Evolutionary conservation across 192 early-diverging fungal genomes (phyloP), one percentile per base, ranked within the genome.

Genomic region (Coemansia sp.): DNA sequence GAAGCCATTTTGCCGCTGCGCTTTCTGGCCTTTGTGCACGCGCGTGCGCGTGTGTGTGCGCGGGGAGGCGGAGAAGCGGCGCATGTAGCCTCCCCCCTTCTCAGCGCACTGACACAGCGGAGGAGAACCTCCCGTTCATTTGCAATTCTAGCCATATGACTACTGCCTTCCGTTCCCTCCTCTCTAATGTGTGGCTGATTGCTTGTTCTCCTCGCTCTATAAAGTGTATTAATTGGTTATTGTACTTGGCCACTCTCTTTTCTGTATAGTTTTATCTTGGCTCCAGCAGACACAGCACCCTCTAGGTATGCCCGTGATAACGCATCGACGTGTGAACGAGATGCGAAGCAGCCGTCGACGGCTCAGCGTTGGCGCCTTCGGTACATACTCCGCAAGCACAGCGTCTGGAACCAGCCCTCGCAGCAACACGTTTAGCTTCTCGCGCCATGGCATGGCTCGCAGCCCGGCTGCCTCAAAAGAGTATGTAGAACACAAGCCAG

Each of bases 281-380:
- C 46, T 48, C 15, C 15, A 17, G 11, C 42, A 43, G 25, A 52
- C 54, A 38, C 29, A 50, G 29, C 29, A 29, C 29, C 48, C 32
- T 22, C 53, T 38, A 23, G 35, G 14, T 32, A 81, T 81, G 79
- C 79, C 79, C 11, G 79, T 81, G 50, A 81, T 81, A 69, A 75
- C 79, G 41, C 70, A 81, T 42, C 73, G 79, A 29, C 65, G 79
- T 53, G 73, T 72, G 23, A 75, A 69, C 70, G 79, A 81, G 54
- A 73, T 75, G 73, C 79, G 79, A 64, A 40, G 66, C 36, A 63
- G 73, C 20, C 79, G 79, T 66, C 73, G 79, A 66, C 70, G 79
- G 73, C 79, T 81, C 38, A 81, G 79, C 67, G 69, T 67, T 35
- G 69, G 73, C 42, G 73, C 66, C 25, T 66, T 72, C 52, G 69